phyloP scores from a whole-genome alignment of 169 alveolate species.

The Eimeria acervulina region DNA sequence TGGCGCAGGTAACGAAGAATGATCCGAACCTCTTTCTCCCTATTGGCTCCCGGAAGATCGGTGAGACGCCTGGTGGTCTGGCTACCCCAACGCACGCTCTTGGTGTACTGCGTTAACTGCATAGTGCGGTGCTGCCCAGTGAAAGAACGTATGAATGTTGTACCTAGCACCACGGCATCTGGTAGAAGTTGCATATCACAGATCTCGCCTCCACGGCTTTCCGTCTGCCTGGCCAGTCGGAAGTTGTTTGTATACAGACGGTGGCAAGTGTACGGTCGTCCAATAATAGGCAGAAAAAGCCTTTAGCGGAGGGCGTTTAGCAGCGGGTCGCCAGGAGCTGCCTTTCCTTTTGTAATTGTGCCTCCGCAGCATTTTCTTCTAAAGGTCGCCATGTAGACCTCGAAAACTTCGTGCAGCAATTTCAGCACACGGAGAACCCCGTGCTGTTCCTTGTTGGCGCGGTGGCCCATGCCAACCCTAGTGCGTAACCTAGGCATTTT shows the following conservation, averaged over 20 bases:
- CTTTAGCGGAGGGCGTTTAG: too few relatives aligned
- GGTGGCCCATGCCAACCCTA: slow-evolving; percentile 90
- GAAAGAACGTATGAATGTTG: background rate
- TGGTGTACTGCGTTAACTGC: background rate
- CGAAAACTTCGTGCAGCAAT: slow-evolving; percentile 70
- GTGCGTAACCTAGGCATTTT: slow-evolving; percentile 2
- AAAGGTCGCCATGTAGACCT: slow-evolving; percentile 73
- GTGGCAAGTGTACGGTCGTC: background rate
- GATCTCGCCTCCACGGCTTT: background rate
- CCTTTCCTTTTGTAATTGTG: background rate
- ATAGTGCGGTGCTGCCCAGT: background rate
- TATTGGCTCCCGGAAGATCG: slow-evolving; percentile 55
- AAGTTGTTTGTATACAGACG: background rate
- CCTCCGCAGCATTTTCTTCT: slow-evolving; percentile 51
- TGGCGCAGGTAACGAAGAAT: slow-evolving; percentile 61
- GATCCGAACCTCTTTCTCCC: slow-evolving; percentile 55
- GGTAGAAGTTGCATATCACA: background rate
- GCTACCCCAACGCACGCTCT: background rate
- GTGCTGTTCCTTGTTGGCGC: slow-evolving; percentile 90
- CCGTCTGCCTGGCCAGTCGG: background rate
- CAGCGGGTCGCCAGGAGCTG: background rate
- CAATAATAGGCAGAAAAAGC: background rate
- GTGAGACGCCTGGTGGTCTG: slow-evolving; percentile 17
- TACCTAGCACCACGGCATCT: background rate
- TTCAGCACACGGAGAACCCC: slow-evolving; percentile 71